Evolutionary conservation across 768 basidiomycete species (phyloP).

Genomic region (Russula virescens): DNA sequence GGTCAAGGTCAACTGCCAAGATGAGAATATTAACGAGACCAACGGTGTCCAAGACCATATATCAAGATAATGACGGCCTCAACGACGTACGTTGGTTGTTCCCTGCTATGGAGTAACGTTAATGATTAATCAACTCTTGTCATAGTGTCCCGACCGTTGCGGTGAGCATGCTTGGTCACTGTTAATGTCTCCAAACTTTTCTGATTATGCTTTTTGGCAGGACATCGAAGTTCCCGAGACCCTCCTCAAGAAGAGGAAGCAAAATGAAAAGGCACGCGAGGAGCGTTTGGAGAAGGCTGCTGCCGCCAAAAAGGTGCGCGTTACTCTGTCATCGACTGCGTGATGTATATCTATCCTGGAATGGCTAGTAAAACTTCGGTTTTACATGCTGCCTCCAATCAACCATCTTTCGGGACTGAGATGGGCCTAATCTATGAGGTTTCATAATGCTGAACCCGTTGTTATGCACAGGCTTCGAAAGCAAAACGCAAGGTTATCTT

Average conservation of each 20-base stretch:
- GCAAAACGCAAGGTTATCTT: conserved; percentile 96
- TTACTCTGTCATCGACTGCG: conserved; percentile 28
- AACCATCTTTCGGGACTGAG: conserved; percentile 96
- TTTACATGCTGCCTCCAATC: conserved; percentile 74
- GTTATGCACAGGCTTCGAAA: conserved; percentile 60
- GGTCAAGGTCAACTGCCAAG: conserved; percentile 9
- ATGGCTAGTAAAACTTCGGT: conserved; percentile 64
- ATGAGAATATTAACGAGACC: neutral
- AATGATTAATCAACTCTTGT: neutral
- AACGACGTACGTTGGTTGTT: conserved; percentile 42
- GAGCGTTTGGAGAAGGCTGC: conserved; percentile 80
- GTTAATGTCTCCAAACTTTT: conserved; percentile 1
- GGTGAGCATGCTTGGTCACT: conserved; percentile 4
- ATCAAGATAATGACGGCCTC: conserved; percentile 47
- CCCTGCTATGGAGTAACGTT: neutral
- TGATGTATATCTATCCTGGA: conserved; percentile 83
- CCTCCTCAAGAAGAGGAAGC: conserved; percentile 98
- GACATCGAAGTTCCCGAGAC: conserved; percentile 98
- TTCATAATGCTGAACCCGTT: conserved; percentile 20
- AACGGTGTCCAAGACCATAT: conserved; percentile 27
- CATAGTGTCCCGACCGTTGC: neutral
- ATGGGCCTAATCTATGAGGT: conserved; percentile 24
- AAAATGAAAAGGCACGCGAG: conserved; percentile 93
- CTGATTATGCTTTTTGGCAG: conserved; percentile 35
- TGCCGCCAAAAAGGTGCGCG: conserved; percentile 83